These are phyloP conservation scores for Asterionellopsis glacialis DNA, from an alignment of 108 stramenopile genomes.

Conservation along the genomic window DNA sequence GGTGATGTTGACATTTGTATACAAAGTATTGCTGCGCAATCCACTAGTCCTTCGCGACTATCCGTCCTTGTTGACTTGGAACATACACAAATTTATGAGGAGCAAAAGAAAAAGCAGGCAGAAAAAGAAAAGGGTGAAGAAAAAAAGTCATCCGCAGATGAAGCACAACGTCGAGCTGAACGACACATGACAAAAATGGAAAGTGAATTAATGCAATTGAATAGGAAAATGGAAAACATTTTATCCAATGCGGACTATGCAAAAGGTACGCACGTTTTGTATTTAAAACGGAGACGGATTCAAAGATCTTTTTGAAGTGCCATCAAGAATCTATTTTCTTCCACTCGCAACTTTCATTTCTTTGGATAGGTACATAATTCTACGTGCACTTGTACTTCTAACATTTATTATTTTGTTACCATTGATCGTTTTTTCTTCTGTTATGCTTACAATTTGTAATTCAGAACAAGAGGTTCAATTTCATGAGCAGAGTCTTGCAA, in stretches of 20 bases:
- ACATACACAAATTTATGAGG: background rate
- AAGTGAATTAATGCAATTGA: background rate
- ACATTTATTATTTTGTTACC: no score
- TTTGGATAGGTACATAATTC: no score
- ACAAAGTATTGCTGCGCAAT: slow-evolving; percentile 2
- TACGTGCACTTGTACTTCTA: no score
- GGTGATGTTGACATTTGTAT: slow-evolving; percentile 8
- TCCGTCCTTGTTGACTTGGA: background rate
- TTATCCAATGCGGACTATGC: slow-evolving; percentile 66
- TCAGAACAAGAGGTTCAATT: slow-evolving; percentile 68
- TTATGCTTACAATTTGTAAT: no score
- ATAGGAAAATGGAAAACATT: slow-evolving; percentile 52
- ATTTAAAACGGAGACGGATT: no score
- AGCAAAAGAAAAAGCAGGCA: background rate
- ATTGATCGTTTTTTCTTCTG: no score
- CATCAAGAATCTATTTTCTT: no score
- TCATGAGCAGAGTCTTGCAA: slow-evolving; percentile 68
- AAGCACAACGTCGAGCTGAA: background rate
- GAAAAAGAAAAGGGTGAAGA: background rate
- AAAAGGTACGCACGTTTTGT: slow-evolving; percentile 22
- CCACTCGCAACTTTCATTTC: no score
- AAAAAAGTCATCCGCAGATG: background rate
- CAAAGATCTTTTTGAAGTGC: no score
- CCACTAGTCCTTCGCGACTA: background rate
- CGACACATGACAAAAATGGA: background rate